Percentiles rank a stretch among this genome's conserved stretches.
These are phyloP conservation scores for Kodamaea lidongshanica DNA, from an alignment of 805 yeast genomes.

Conservation along the genomic window DNA sequence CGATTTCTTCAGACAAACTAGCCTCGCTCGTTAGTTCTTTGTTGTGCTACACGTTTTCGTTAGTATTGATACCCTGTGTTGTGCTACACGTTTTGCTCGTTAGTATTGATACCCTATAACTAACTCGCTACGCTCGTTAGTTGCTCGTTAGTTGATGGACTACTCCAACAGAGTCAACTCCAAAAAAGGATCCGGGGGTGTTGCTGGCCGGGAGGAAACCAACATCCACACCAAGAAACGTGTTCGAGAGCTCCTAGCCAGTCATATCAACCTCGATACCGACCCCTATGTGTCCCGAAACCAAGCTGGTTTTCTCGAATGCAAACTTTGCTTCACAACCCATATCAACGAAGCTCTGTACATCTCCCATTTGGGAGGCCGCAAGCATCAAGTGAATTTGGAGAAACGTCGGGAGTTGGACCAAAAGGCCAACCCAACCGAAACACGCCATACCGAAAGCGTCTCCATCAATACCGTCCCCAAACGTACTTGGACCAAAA, in stretches of 20 bases:
- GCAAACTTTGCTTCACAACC: constrained; percentile 75
- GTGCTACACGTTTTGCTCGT: no score
- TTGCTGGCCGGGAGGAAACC: constrained; percentile 67
- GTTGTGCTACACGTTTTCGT: no score
- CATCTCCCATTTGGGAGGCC: constrained; percentile 77
- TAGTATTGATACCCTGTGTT: no score
- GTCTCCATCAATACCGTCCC: constrained; percentile 32
- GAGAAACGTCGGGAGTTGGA: constrained; percentile 47
- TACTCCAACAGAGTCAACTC: constrained; percentile 86
- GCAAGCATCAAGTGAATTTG: constrained; percentile 71
- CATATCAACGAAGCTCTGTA: constrained; percentile 79
- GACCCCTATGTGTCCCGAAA: constrained; percentile 85
- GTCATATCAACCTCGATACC: constrained; percentile 45
- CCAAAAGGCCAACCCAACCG: constrained; percentile 21
- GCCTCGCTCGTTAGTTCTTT: no score
- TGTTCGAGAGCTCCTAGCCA: constrained; percentile 53
- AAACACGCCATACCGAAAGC: constrained; percentile 4
- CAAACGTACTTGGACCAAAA: constrained; percentile 47
- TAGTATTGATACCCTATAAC: no score
- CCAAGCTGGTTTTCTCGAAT: constrained; percentile 79
- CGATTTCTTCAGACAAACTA: no score
- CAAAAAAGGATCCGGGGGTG: constrained; percentile 85
- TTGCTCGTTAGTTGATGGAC: no score
- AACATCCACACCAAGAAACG: constrained; percentile 65
- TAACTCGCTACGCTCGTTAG: no score